Percentiles rank a stretch among this genome's conserved stretches.
phyloP scores from a whole-genome alignment of 2,329 filamentous ascomycete genomes.

The Cladosporium sp. region DNA sequence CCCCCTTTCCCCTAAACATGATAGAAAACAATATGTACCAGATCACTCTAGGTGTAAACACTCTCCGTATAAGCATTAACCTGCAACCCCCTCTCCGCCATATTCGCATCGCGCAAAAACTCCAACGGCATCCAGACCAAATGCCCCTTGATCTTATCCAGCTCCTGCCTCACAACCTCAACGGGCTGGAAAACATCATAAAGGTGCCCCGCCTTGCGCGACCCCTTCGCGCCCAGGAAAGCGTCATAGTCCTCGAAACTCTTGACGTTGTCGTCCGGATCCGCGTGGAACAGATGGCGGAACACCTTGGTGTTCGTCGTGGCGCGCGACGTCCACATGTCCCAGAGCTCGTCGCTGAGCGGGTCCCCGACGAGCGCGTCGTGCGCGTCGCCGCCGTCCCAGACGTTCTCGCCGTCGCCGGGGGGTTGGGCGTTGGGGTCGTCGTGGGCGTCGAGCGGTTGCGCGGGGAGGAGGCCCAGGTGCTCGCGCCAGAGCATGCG shows the following conservation, averaged over 20 bases:
- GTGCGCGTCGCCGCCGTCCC: constrained; percentile 65
- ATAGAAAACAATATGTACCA: too few species aligned
- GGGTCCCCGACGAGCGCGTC: constrained; percentile 59
- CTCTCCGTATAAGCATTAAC: constrained; percentile 85
- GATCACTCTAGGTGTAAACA: constrained; percentile 63
- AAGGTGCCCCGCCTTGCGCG: constrained; percentile 73
- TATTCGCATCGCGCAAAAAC: constrained; percentile 76
- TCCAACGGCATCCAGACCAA: constrained; percentile 93
- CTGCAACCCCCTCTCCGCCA: constrained; percentile 85
- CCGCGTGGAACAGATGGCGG: constrained; percentile 77
- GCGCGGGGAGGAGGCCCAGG: constrained; percentile 72
- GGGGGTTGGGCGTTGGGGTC: constrained; percentile 76
- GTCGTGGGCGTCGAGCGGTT: constrained; percentile 61
- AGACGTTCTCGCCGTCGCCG: constrained; percentile 64
- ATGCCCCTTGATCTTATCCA: constrained; percentile 76
- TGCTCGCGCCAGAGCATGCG: constrained; percentile 89
- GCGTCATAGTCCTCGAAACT: constrained; percentile 86
- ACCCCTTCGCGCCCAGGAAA: constrained; percentile 61
- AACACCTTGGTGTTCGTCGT: constrained; percentile 70
- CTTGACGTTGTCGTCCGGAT: constrained; percentile 85
- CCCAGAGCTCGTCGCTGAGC: constrained; percentile 53
- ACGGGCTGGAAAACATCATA: constrained; percentile 74
- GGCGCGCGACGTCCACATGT: constrained; percentile 66
- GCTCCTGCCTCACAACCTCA: constrained; percentile 67
- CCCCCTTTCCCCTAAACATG: too few species aligned